Evolutionary conservation across 495 filamentous ascomycete species (phyloP), one percentile per base, ranked within the genome.

Genomic region (Podospora comata): DNA sequence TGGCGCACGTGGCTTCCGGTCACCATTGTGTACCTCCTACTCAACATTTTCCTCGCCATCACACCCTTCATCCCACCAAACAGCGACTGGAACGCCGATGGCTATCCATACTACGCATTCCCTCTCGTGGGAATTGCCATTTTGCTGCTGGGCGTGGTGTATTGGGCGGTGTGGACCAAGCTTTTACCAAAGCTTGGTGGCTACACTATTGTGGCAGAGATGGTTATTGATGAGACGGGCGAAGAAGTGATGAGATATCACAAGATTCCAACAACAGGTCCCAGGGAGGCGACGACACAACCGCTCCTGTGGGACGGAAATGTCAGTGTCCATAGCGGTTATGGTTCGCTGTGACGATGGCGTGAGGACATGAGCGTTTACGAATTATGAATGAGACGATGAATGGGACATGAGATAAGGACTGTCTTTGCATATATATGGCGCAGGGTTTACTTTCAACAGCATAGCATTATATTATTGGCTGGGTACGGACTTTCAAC

Each of bases 21-120:
- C 6, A 71, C 78, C 19, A 73, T 83, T 1, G 57, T 85, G 30
- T 82, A 79, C 58, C 62, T 85, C 4, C 72, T 83, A 66, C 80
- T 82, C 69, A 81, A 85, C 67, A 70, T 82, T 61, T 84, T 83
- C 71, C 81, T 85, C 65, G 81, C 82, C 39, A 73, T 84, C 62
- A 80, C 84, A 19, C 83, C 83, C 3, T 80, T 85, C 54, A 78
- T 84, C 30, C 84, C 84, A 2, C 84, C 82, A 26, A 79, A 81
- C 64, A 81, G 79, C 19, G 78, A 79, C 72, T 83, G 82, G 76
- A 80, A 85, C 53, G 83, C 83, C 19, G 77, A 82, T 30, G 78
- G 76, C 6, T 81, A 85, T 44, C 84, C 84, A 9, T 85, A 85
- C 70, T 85, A 80, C 65, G 73, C 81, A 0, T 84, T 85, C 70